A percentile compares a stretch with the other conserved stretches of the same genome.
Conservation (phyloP, 2,329 filamentous ascomycete genomes). For the Colletotrichum aenigma region DNA sequence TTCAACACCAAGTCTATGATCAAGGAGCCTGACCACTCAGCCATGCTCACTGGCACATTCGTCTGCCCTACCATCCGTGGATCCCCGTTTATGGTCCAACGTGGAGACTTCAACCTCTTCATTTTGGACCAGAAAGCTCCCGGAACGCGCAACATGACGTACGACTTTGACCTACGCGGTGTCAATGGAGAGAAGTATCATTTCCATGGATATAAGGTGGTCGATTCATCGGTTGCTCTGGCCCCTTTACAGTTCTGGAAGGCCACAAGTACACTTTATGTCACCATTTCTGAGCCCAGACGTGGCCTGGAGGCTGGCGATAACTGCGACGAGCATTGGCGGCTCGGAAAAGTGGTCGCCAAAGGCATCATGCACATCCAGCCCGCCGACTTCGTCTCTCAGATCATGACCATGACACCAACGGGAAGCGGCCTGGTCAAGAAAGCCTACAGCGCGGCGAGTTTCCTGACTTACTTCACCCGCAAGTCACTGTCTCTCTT, state of each 20-base stretch:
- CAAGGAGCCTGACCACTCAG: conserved; percentile 50
- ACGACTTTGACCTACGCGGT: conserved; percentile 65
- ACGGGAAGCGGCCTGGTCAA: conserved; percentile 50
- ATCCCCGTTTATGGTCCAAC: conserved; percentile 64
- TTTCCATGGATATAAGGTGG: conserved; percentile 67
- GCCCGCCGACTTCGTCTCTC: conserved; percentile 56
- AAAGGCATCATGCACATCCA: conserved; percentile 64
- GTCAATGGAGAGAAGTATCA: conserved; percentile 56
- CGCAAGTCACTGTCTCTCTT: conserved; percentile 57
- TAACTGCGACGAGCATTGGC: conserved; percentile 40
- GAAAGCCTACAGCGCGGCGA: conserved; percentile 48
- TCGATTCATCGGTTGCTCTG: conserved; percentile 64
- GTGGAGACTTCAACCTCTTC: conserved; percentile 64
- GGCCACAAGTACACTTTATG: conserved; percentile 66
- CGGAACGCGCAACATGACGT: conserved; percentile 63
- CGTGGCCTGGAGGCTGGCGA: conserved; percentile 30
- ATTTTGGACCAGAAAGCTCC: conserved; percentile 55
- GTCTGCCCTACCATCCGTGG: conserved; percentile 58
- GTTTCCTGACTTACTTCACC: conserved; percentile 62
- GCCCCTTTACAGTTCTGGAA: conserved; percentile 62
- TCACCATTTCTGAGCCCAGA: conserved; percentile 54
- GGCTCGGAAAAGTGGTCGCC: conserved; percentile 52
- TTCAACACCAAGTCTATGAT: conserved; percentile 56
- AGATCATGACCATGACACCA: conserved; percentile 58
- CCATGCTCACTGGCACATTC: conserved; percentile 64